These are phyloP conservation scores for Fusarium fujikuroi DNA, from an alignment of 2,329 filamentous ascomycete genomes.

Conservation along the genomic window DNA sequence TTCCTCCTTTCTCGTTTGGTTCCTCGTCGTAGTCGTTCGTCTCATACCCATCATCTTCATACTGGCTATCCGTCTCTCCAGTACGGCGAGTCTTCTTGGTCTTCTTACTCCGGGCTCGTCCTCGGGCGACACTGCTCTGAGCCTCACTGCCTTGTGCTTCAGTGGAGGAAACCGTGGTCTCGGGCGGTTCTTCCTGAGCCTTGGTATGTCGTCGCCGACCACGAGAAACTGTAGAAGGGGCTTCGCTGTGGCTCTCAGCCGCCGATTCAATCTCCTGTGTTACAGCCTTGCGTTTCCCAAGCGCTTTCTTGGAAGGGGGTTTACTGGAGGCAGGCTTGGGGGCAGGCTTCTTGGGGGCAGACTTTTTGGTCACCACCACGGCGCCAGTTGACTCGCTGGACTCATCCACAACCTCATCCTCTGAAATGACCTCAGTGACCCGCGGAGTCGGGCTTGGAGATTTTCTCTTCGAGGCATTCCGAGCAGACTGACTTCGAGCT, in stretches of 20 bases:
- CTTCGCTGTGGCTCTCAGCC: not conserved
- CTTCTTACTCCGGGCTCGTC: slow-evolving; percentile 7
- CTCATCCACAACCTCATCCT: not conserved
- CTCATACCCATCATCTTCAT: slow-evolving; percentile 9
- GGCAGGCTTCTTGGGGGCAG: not conserved
- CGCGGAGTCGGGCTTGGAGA: not conserved
- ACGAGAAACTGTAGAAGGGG: slow-evolving; percentile 3
- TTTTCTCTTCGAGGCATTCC: not conserved
- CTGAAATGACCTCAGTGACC: not conserved
- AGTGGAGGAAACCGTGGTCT: not conserved
- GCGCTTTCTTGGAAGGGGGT: not conserved
- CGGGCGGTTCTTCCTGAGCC: not conserved
- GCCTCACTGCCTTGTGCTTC: not conserved
- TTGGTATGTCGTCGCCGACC: not conserved
- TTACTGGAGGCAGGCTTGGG: not conserved
- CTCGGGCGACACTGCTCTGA: slow-evolving; percentile 4
- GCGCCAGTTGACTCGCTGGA: not conserved
- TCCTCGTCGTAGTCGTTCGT: slow-evolving; percentile 11
- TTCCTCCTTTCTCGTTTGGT: not conserved
- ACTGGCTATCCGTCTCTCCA: slow-evolving; percentile 6
- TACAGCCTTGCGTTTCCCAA: not conserved
- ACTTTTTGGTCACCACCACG: not conserved
- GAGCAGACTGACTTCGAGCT: not conserved
- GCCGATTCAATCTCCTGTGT: not conserved
- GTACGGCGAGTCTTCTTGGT: not conserved